Conservation (phyloP, 306 rosid species). For the Oxytropis ochrocephala region DNA sequence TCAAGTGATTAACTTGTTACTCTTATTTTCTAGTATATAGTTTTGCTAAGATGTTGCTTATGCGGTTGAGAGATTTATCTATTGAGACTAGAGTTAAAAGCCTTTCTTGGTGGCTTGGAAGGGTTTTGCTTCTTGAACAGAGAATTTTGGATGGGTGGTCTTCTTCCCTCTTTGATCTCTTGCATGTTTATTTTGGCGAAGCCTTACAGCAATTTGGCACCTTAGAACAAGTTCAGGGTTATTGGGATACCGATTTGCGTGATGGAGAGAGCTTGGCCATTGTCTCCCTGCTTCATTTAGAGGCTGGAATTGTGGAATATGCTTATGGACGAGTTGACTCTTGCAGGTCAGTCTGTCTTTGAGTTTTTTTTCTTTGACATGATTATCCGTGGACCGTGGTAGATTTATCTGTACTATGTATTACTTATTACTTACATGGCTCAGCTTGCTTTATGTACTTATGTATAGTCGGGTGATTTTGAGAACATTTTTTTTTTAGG, state of each 20-base stretch:
- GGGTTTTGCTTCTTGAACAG: constrained; percentile 67
- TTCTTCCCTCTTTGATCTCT: constrained; percentile 65
- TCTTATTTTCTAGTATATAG: constrained; percentile 57
- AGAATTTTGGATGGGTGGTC: constrained; percentile 76
- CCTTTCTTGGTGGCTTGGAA: constrained; percentile 85
- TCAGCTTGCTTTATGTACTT: not conserved
- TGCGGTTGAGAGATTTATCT: constrained; percentile 55
- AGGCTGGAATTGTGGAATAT: constrained; percentile 85
- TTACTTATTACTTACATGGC: not conserved
- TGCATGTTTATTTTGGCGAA: constrained; percentile 58
- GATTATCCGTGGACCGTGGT: not conserved
- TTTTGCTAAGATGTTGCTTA: constrained; percentile 80
- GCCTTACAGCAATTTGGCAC: constrained; percentile 49
- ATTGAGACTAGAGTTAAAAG: constrained; percentile 49
- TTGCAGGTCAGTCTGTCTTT: constrained; percentile 52
- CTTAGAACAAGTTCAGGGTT: constrained; percentile 42
- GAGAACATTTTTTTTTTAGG: not conserved
- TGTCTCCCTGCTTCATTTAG: constrained; percentile 64
- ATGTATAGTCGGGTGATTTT: not conserved
- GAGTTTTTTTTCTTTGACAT: constrained; percentile 8
- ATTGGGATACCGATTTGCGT: constrained; percentile 50
- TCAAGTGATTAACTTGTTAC: not conserved
- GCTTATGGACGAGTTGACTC: constrained; percentile 76
- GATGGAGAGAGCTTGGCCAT: constrained; percentile 47
- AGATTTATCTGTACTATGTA: not conserved